Conservation (phyloP, 1,284 basidiomycete species). For the Trametes hirsuta region DNA sequence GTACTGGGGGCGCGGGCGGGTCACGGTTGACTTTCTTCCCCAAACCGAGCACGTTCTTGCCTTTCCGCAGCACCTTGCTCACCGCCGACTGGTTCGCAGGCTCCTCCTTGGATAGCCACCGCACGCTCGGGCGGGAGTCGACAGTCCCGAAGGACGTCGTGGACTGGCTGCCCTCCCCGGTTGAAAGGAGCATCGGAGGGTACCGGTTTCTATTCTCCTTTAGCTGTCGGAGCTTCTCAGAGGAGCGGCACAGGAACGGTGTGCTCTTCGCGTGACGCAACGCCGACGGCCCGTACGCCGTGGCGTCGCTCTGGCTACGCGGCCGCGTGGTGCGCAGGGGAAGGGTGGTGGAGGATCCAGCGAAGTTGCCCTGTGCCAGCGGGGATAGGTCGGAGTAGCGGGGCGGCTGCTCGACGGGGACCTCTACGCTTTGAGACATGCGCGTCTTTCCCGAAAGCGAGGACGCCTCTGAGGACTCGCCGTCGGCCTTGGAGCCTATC, state of each 20-base stretch:
- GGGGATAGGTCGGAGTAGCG: slow-evolving; percentile 6
- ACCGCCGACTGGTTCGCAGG: background rate
- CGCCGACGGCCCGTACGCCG: background rate
- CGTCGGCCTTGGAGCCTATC: background rate
- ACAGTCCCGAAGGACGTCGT: background rate
- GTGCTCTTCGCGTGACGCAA: slow-evolving; percentile 2
- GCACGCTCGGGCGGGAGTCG: background rate
- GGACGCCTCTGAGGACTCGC: background rate
- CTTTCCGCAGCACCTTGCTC: background rate
- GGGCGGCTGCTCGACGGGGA: background rate
- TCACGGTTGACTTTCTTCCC: slow-evolving; percentile 1
- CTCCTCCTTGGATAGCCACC: background rate
- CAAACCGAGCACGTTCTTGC: slow-evolving; percentile 3
- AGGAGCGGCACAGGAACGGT: slow-evolving; percentile 2
- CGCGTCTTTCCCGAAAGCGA: background rate
- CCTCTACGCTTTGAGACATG: background rate
- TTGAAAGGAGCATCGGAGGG: too few relatives aligned
- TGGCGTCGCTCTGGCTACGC: slow-evolving; percentile 6
- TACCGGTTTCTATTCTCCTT: background rate
- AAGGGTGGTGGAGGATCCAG: background rate
- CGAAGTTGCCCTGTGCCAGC: background rate
- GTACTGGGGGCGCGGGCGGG: background rate
- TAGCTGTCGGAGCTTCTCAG: background rate
- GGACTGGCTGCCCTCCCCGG: background rate
- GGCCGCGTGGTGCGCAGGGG: background rate